These are phyloP conservation scores for Aspergillus neotritici DNA, from an alignment of 2,329 filamentous ascomycete genomes.

Conservation along the genomic window DNA sequence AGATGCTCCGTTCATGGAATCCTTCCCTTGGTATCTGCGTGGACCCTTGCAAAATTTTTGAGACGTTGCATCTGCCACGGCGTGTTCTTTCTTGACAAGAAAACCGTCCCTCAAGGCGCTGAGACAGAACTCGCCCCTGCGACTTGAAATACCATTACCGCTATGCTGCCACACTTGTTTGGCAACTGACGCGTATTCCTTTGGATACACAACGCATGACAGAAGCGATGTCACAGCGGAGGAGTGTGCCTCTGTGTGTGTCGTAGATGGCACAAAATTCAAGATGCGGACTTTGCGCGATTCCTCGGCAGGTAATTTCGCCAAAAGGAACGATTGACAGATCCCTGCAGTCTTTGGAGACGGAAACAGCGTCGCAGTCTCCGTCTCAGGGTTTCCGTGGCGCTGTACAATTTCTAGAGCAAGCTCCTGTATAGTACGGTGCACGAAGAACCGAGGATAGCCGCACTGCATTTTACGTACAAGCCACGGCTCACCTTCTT, in stretches of 20 bases:
- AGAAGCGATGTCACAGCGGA: conserved; percentile 54
- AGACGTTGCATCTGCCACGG: conserved; percentile 15
- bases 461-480: conserved; percentile 77
- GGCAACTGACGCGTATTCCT: conserved; percentile 62
- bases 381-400: conserved; percentile 52
- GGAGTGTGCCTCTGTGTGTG: conserved; percentile 59
- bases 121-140: conserved; percentile 84
- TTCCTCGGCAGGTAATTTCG: conserved; percentile 27
- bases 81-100: conserved; percentile 47
- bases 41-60: conserved; percentile 61
- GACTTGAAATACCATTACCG: conserved; percentile 85
- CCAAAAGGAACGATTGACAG: conserved; percentile 67
- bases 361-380: conserved; percentile 74
- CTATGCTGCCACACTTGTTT: conserved; percentile 98
- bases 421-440: conserved; percentile 72
- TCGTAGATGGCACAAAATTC: conserved; percentile 45
- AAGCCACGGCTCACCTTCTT: conserved; percentile 89
- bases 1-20: conserved; percentile 44
- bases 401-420: conserved; percentile 60
- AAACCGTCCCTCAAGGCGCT: conserved; percentile 65
- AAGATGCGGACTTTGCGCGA: conserved; percentile 51
- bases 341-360: conserved; percentile 62
- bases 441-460: conserved; percentile 93
- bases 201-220: conserved; percentile 66
- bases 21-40: conserved; percentile 66